These are phyloP conservation scores for Isatis tinctoria DNA, from an alignment of 345 rosid species.

Conservation along the genomic window DNA sequence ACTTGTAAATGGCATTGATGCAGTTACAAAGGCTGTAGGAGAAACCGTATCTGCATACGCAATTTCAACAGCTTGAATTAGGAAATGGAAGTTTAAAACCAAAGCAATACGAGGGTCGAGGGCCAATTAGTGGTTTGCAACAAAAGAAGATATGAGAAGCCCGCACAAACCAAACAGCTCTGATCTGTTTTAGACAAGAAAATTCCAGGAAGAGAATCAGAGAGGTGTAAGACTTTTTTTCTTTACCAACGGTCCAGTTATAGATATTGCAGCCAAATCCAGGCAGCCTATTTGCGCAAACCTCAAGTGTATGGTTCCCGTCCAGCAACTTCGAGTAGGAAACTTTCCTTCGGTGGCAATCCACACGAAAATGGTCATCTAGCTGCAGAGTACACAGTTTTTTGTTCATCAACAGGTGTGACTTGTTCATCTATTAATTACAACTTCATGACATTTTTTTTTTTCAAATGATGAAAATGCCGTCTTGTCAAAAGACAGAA, in stretches of 20 bases:
- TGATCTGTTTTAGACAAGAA: not conserved
- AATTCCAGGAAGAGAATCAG: not conserved
- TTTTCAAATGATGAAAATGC: not conserved
- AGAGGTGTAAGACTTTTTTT: conserved; percentile 23
- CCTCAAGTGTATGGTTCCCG: conserved; percentile 74
- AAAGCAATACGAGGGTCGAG: not conserved
- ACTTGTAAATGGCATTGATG: conserved; percentile 68
- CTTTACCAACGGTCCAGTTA: conserved; percentile 81
- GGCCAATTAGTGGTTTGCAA: not conserved
- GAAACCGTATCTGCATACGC: conserved; percentile 66
- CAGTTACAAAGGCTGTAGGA: conserved; percentile 67
- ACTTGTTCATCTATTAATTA: not conserved
- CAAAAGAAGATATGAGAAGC: not conserved
- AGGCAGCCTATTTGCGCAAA: conserved; percentile 50
- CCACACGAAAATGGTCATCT: conserved; percentile 51
- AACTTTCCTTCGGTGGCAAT: conserved; percentile 48
- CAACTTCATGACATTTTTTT: not conserved
- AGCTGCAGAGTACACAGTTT: conserved; percentile 45
- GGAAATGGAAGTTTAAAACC: conserved; percentile 4
- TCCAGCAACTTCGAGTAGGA: conserved; percentile 56
- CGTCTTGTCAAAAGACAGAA: not conserved
- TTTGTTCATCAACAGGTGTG: not conserved
- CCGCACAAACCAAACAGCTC: not conserved
- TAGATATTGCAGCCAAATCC: conserved; percentile 57
- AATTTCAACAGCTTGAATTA: not conserved